Conservation (phyloP, 2,329 filamentous ascomycete genomes). For the Chalaropsis thielavioides region DNA sequence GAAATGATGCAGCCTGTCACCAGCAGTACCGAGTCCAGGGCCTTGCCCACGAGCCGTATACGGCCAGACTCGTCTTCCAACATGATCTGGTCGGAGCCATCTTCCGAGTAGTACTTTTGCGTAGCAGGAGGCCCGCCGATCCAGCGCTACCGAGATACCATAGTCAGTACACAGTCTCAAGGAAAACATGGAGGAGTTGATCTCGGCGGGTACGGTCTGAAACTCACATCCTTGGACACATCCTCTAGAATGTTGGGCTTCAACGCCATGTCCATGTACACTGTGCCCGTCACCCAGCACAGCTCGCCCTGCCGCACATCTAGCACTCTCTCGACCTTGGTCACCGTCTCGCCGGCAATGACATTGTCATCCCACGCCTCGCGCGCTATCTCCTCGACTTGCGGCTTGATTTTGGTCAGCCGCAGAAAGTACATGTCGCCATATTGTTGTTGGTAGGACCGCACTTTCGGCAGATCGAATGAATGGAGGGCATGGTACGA, state of each 20-base stretch:
- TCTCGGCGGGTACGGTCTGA: slow-evolving; percentile 21
- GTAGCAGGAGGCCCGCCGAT: slow-evolving; percentile 66
- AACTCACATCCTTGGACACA: slow-evolving; percentile 70
- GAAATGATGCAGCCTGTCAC: slow-evolving; percentile 90
- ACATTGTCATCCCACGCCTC: slow-evolving; percentile 66
- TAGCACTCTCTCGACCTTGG: slow-evolving; percentile 70
- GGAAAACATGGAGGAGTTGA: background rate
- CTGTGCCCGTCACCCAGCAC: slow-evolving; percentile 87
- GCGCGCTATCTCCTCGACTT: slow-evolving; percentile 57
- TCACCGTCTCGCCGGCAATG: slow-evolving; percentile 62
- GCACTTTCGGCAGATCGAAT: slow-evolving; percentile 55
- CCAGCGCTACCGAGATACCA: slow-evolving; percentile 49
- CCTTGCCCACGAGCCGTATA: slow-evolving; percentile 58
- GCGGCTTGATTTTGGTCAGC: slow-evolving; percentile 71
- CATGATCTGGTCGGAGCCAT: slow-evolving; percentile 55
- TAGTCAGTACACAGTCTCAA: background rate
- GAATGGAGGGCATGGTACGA: slow-evolving; percentile 61
- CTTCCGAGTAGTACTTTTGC: slow-evolving; percentile 57
- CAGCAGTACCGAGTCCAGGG: slow-evolving; percentile 53
- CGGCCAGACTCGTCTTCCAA: slow-evolving; percentile 92
- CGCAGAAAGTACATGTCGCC: slow-evolving; percentile 96
- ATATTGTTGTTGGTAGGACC: slow-evolving; percentile 86
- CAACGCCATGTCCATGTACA: slow-evolving; percentile 93
- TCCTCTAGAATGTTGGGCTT: slow-evolving; percentile 96
- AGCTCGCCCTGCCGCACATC: slow-evolving; percentile 91